These are phyloP conservation scores for Fusarium sp. DNA, from an alignment of 2,329 filamentous ascomycete species.

Conservation along the genomic window DNA sequence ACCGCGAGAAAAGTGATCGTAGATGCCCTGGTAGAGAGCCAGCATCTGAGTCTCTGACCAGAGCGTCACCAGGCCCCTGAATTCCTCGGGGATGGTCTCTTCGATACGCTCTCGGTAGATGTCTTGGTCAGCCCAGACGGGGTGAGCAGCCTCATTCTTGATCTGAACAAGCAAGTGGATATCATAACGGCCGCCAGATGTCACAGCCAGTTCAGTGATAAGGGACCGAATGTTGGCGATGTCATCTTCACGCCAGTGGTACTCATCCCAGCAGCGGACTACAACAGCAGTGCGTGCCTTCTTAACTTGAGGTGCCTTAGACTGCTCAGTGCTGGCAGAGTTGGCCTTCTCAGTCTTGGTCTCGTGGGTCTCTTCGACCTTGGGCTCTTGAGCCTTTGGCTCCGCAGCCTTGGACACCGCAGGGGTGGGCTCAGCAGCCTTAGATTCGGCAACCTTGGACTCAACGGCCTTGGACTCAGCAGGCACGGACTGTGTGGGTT, in stretches of 20 bases:
- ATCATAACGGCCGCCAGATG: slow-evolving; percentile 88
- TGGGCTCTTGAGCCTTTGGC: slow-evolving; percentile 13
- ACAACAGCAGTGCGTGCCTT: slow-evolving; percentile 75
- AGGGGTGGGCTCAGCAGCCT: background rate
- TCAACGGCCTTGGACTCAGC: background rate
- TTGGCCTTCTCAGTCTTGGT: background rate
- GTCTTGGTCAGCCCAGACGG: slow-evolving; percentile 81
- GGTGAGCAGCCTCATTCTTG: slow-evolving; percentile 78
- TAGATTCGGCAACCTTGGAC: background rate
- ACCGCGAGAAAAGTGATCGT: slow-evolving; percentile 77
- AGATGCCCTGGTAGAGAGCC: slow-evolving; percentile 87
- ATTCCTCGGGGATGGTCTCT: slow-evolving; percentile 82
- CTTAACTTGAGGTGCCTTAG: slow-evolving; percentile 13
- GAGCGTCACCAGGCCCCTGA: slow-evolving; percentile 86
- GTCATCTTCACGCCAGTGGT: slow-evolving; percentile 82
- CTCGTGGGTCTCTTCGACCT: slow-evolving; percentile 10
- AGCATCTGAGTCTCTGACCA: slow-evolving; percentile 97
- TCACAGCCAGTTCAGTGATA: slow-evolving; percentile 83
- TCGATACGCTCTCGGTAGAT: slow-evolving; percentile 75
- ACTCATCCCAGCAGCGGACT: slow-evolving; percentile 85
- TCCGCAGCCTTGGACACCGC: slow-evolving; percentile 9
- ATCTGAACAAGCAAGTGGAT: slow-evolving; percentile 88
- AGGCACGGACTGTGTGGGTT: background rate
- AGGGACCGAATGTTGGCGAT: slow-evolving; percentile 85
- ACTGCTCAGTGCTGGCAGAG: background rate